A percentile compares a stretch with the other conserved stretches of the same genome.
phyloP scores from a whole-genome alignment of 2,329 filamentous ascomycete genomes.

The Arthrobotrys conoides region DNA sequence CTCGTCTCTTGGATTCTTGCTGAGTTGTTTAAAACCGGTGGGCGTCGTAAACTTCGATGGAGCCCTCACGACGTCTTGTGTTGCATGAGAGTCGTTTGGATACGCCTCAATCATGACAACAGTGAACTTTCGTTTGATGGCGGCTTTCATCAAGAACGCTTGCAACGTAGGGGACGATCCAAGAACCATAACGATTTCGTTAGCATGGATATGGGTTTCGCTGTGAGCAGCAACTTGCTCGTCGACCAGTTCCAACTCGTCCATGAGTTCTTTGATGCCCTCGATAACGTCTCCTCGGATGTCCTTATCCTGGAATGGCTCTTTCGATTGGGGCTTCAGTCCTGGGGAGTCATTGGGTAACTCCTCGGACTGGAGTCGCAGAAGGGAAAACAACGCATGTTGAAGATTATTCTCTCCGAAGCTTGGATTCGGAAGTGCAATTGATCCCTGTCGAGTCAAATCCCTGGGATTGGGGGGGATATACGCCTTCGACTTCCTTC shows the following conservation, averaged over 20 bases:
- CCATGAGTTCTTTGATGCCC: constrained; percentile 94
- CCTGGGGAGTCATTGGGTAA: constrained; percentile 59
- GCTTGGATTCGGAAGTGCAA: constrained; percentile 41
- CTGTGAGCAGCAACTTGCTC: constrained; percentile 91
- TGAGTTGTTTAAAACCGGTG: constrained; percentile 64
- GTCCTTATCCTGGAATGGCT: constrained; percentile 68
- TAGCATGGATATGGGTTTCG: constrained; percentile 91
- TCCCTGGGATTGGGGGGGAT: constrained; percentile 35
- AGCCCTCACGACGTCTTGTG: constrained; percentile 73
- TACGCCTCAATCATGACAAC: constrained; percentile 84
- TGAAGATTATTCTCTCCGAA: constrained; percentile 49
- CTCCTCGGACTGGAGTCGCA: constrained; percentile 14
- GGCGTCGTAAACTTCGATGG: constrained; percentile 66
- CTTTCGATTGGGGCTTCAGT: constrained; percentile 33
- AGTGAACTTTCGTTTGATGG: constrained; percentile 90
- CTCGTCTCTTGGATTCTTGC: constrained; percentile 65
- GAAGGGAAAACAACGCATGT: constrained; percentile 58
- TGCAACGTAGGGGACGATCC: constrained; percentile 89
- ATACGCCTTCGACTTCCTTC: constrained; percentile 54
- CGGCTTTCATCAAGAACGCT: constrained; percentile 88
- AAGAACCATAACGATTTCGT: constrained; percentile 91
- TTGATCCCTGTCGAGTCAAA: constrained; percentile 40
- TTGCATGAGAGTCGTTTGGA: constrained; percentile 77
- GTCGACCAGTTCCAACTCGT: constrained; percentile 92
- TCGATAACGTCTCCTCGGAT: constrained; percentile 91